Conservation (phyloP, 352 stramenopile genomes). For the Phytophthora sojae region DNA sequence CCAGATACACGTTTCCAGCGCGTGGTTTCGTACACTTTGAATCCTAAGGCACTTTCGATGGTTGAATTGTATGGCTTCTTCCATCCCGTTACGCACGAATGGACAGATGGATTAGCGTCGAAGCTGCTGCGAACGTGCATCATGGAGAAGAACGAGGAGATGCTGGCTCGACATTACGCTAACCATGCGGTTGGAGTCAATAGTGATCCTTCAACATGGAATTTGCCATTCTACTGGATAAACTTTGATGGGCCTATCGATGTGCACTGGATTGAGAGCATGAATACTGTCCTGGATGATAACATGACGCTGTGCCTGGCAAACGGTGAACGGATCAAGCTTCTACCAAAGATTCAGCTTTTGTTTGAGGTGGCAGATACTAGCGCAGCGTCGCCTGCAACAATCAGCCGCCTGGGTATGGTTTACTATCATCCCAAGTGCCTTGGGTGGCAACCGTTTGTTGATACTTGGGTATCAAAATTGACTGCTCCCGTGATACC, state of each 20-base stretch:
- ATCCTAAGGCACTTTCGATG: constrained; percentile 86
- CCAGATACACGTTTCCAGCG: constrained; percentile 63
- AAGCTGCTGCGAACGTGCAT: constrained; percentile 80
- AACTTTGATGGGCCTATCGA: constrained; percentile 87
- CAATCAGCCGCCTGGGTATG: constrained; percentile 92
- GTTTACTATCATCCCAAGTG: constrained; percentile 87
- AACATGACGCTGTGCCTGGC: constrained; percentile 92
- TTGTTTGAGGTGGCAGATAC: constrained; percentile 95
- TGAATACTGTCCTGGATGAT: constrained; percentile 92
- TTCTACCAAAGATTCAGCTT: constrained; percentile 89
- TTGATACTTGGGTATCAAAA: constrained; percentile 67
- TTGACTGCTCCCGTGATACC: constrained; percentile 34
- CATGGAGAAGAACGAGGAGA: constrained; percentile 68
- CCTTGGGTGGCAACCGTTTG: constrained; percentile 71
- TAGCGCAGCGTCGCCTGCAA: constrained; percentile 90
- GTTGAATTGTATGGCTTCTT: constrained; percentile 89
- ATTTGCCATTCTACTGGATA: constrained; percentile 80
- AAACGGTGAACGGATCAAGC: constrained; percentile 89
- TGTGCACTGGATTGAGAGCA: constrained; percentile 86
- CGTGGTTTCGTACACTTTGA: constrained; percentile 69
- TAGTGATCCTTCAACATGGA: constrained; percentile 28
- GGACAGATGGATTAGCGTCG: constrained; percentile 83
- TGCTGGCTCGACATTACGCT: constrained; percentile 32
- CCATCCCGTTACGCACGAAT: constrained; percentile 83
- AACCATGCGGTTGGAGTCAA: constrained; percentile 29